A percentile compares a stretch with the other conserved stretches of the same genome.
Evolutionary conservation across 2,329 filamentous ascomycete genomes (phyloP).

Genomic region (Onygenales sp.): DNA sequence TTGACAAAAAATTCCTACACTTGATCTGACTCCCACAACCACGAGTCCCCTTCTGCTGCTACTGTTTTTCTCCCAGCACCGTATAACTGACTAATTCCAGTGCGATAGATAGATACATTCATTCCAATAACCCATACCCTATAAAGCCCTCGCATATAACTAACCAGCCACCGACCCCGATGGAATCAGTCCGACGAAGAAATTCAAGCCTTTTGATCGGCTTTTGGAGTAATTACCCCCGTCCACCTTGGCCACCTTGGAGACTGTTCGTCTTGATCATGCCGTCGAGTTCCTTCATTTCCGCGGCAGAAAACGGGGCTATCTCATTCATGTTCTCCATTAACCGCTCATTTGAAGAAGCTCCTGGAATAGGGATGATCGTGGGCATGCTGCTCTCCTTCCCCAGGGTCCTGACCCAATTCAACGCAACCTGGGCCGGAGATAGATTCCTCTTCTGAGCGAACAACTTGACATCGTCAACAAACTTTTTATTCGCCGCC

Average conservation of each 20-base stretch:
- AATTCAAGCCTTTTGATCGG: no score
- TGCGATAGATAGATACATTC: not conserved
- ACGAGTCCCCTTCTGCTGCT: not conserved
- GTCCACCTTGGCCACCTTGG: slow-evolving; percentile 18
- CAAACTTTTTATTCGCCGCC: slow-evolving; percentile 40
- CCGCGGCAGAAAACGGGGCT: slow-evolving; percentile 22
- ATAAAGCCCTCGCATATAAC: no score
- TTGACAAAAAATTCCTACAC: slow-evolving; percentile 35
- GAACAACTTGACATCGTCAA: slow-evolving; percentile 36
- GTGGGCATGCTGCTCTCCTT: slow-evolving; percentile 34
- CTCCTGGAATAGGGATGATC: slow-evolving; percentile 29
- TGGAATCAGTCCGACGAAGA: no score
- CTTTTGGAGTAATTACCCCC: no score
- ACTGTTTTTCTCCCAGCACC: not conserved
- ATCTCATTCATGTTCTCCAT: slow-evolving; percentile 24
- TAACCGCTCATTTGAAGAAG: slow-evolving; percentile 27
- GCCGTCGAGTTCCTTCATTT: slow-evolving; percentile 42
- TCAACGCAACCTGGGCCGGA: slow-evolving; percentile 39
- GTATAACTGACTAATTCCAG: not conserved
- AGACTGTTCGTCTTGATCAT: slow-evolving; percentile 40
- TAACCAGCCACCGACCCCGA: no score
- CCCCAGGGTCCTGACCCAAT: slow-evolving; percentile 39
- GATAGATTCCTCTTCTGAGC: slow-evolving; percentile 36
- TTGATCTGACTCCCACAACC: slow-evolving; percentile 30
- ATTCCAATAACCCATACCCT: not conserved